Evolutionary conservation across 2,329 filamentous ascomycete genomes (phyloP), one percentile per base, ranked within the genome.

Genomic region (Penicillium hordei): DNA sequence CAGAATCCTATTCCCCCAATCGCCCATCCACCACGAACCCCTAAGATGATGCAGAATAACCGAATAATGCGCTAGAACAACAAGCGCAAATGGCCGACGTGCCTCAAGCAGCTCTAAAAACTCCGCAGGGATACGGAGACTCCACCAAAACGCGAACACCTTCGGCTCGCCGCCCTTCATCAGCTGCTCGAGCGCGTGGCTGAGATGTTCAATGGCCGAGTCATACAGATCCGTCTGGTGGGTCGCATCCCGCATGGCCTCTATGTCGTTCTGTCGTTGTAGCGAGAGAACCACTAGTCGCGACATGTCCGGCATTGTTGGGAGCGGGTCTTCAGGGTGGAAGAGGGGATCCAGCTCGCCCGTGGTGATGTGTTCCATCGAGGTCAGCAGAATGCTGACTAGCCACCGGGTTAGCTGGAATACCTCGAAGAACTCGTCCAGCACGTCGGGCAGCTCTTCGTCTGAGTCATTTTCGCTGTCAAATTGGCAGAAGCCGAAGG

Each of bases 11-110:
- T 82, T 81, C 8, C 86, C 83, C 66, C 89, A 86, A 39, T 87
- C 86, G 21, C 85, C 81, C 29, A 90, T 76, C 88, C 88, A 91
- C 88, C 88, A 91, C 17, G 86, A 76, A 17, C 78, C 72, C 59
- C 87, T 83, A 60, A 88, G 77, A 34, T 81, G 81, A 67, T 86
- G 86, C 46, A 89, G 76, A 4, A 78, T 57, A 9, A 80, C 74
- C 0, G 73, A 73, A 58, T 75, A 80, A 58, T 81, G 74, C 2
- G 76, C 77, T 5, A 79, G 67, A 17, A 80, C 68, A 15, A 76
- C 71, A 10, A 81, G 60, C 1, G 78, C 76, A 57, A 79, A 76
- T 0, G 77, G 75, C 19, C 67, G 64, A 19, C 73, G 69, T 51
- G 73, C 67, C 15, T 66, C 61, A 3, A 78, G 60, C 19, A 78